Percentiles rank a stretch among this genome's conserved stretches.
Evolutionary conservation across 192 early-diverging fungal species (phyloP).

Genomic region (Bifiguratus adelaidae): DNA sequence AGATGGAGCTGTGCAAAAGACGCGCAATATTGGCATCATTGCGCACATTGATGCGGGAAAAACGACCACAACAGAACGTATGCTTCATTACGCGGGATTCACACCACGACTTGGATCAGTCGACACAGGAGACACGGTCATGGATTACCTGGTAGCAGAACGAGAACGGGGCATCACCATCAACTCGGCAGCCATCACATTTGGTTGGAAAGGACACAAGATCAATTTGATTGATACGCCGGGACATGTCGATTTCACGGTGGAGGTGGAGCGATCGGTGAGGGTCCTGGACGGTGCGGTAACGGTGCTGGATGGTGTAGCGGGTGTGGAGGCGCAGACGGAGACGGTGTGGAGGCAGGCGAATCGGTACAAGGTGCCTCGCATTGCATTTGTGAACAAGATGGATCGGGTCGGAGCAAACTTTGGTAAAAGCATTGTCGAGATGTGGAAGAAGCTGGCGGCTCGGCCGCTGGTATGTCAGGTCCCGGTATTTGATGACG

Average conservation of each 20-base stretch:
- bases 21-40: constrained; percentile 88
- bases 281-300: constrained; percentile 93
- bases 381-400: constrained; percentile 91
- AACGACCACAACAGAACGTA: constrained; percentile 96
- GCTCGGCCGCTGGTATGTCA: constrained; percentile 62
- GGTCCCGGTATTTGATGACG: constrained; percentile 44
- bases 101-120: constrained; percentile 84
- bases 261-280: constrained; percentile 88
- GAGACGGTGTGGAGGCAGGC: constrained; percentile 90
- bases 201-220: constrained; percentile 60
- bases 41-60: constrained; percentile 94
- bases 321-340: constrained; percentile 97
- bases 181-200: constrained; percentile 83
- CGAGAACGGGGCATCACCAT: constrained; percentile 93
- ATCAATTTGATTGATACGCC: constrained; percentile 96
- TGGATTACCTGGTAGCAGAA: constrained; percentile 84
- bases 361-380: constrained; percentile 66
- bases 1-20: constrained; percentile 32
- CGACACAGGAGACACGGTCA: constrained; percentile 88
- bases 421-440: constrained; percentile 44
- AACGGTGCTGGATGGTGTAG: constrained; percentile 86
- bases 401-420: constrained; percentile 82
- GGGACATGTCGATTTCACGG: constrained; percentile 92
- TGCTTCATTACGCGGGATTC: constrained; percentile 92
- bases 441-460: constrained; percentile 44